Base-by-base conservation (phyloP, 805 yeast species). In the Wickerhamomyces strasburgensis region DNA sequence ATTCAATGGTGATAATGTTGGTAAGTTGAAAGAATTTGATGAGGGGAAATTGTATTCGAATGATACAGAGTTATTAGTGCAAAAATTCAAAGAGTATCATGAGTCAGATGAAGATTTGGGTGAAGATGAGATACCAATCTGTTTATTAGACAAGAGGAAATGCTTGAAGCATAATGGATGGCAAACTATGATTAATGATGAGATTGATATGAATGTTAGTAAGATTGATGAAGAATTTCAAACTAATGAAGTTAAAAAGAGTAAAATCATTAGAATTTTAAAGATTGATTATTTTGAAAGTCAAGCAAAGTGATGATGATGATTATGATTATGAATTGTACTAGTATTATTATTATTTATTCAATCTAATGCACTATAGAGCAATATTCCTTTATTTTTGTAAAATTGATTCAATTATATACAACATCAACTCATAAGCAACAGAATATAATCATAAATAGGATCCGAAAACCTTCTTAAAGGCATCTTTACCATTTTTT, bases 151-250 rank as follows among this genome's bases (percentile, higher is more conserved):
- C 33, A 71, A 70, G 42, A 64, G 70, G 37, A 78, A 75, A 46
- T 80, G 87, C 52, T 51, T 52, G 3, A 68, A 72, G 32, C 87
- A 80, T 44, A 64, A 59, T 33, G 72, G 74, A 2, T 73, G 80
- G 78, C 59, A 61, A 37, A 40, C 48, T 11, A 60, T 66, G 27
- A 42, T 56, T 13, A 44, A 44, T 33, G 64, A 60, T 31, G 65
- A 65, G 31, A 57, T 72, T 21, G 63, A 62, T 25, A 29, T 54
- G 19, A 57, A 60, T 14, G 31, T 66, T n/a, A 56, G 52, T 5
- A 56, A 51, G 14, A 35, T 61, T 6, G 54, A 52, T 5, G 33
- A 40, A 5, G 40, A 49, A 17, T 34, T 51, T 4, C 35, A 30
- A 0, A 38, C 37, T 15, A 47, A 61, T 6, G 51, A 57, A 14